Conservation (phyloP, 225 moss, liverwort and hornwort species). For the Bryoerythrophyllum caledonicum region DNA sequence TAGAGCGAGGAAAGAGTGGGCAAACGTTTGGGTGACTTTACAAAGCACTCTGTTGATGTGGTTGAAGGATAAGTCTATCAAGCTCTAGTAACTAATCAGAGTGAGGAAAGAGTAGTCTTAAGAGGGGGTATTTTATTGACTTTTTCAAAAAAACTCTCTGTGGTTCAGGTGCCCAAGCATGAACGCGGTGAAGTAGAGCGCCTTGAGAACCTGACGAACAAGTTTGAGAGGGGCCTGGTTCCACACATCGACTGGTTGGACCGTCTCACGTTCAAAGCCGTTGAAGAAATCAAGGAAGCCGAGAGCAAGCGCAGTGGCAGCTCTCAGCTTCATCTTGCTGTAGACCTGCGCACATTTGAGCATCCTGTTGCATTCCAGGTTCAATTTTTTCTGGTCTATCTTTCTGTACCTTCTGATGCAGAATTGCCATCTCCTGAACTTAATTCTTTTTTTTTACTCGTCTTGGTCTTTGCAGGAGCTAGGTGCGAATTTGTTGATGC, state of each 20-base stretch:
- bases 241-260: slow-evolving; percentile 83
- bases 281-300: slow-evolving; percentile 61
- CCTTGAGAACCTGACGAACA: slow-evolving; percentile 76
- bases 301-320: slow-evolving; percentile 68
- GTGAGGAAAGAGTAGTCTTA: too few species aligned
- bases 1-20: too few species aligned
- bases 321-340: slow-evolving; percentile 64
- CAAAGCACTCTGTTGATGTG: too few species aligned
- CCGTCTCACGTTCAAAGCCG: slow-evolving; percentile 66
- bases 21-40: too few species aligned
- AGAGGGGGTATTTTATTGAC: too few species aligned
- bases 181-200: slow-evolving; percentile 78
- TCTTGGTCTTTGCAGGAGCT: slow-evolving; percentile 54
- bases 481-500: slow-evolving; percentile 66
- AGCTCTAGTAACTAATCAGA: too few species aligned
- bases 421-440: neutral
- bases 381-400: neutral
- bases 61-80: too few species aligned
- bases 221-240: slow-evolving; percentile 73
- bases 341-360: slow-evolving; percentile 80
- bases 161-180: slow-evolving; percentile 66
- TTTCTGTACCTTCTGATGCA: neutral
- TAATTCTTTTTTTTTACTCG: neutral
- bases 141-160: too few species aligned
- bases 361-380: slow-evolving; percentile 84